Conservation (phyloP, 768 basidiomycete species). For the Rhodocollybia butyracea region DNA sequence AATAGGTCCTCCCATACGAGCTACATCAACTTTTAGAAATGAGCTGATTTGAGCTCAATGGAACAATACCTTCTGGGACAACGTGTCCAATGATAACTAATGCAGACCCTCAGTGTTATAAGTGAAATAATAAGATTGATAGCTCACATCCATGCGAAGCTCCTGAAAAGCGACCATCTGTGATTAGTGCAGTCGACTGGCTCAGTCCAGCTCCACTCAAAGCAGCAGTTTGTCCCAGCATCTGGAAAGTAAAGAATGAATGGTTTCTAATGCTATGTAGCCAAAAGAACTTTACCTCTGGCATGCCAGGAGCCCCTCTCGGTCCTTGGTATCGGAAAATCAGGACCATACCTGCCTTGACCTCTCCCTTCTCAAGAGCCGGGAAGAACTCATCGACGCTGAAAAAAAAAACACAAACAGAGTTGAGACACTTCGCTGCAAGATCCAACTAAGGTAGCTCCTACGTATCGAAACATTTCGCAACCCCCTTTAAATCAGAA, state of each 20-base stretch:
- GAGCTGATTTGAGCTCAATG: background rate
- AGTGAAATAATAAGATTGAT: background rate
- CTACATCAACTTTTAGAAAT: conserved; percentile 21
- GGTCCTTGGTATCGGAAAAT: conserved; percentile 90
- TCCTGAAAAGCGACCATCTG: conserved; percentile 88
- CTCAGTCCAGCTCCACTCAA: conserved; percentile 83
- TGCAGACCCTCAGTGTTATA: background rate
- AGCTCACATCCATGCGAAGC: conserved; percentile 21
- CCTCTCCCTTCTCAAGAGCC: conserved; percentile 68
- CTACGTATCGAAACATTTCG: conserved; percentile 76
- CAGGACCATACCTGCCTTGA: conserved; percentile 71
- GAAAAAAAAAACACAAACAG: background rate
- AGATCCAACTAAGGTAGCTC: background rate
- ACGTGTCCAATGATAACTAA: conserved; percentile 56
- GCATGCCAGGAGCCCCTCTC: conserved; percentile 91
- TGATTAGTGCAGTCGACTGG: conserved; percentile 76
- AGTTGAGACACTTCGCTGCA: background rate
- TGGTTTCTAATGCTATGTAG: background rate
- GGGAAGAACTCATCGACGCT: conserved; percentile 72
- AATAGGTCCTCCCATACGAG: conserved; percentile 81
- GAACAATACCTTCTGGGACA: conserved; percentile 37
- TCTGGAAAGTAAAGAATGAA: background rate
- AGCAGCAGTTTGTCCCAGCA: conserved; percentile 62
- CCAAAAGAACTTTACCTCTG: conserved; percentile 47
- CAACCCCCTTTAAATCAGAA: conserved; percentile 47